phyloP scores from a whole-genome alignment of 257 asterid genomes.

The Capsicum rhomboideum region DNA sequence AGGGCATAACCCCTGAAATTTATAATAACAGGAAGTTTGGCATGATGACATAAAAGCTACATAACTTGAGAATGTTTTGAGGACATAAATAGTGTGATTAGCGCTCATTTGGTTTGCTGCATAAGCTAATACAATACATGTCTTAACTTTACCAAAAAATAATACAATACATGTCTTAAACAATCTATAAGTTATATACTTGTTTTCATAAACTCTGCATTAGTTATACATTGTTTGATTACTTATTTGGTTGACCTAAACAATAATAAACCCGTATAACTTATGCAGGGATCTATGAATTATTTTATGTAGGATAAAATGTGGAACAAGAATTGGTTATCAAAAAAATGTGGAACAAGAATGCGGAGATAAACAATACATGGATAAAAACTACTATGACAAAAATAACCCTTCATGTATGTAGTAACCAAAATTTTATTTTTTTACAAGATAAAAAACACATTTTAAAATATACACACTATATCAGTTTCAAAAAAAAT shows the following conservation, averaged over 20 bases:
- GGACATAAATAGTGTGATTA: background rate
- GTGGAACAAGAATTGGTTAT: no score
- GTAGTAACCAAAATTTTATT: background rate
- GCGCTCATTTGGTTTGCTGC: background rate
- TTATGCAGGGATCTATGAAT: background rate
- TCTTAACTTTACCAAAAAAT: no score
- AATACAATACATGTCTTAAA: background rate
- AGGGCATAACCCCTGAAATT: background rate
- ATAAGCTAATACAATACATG: background rate
- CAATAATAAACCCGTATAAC: background rate
- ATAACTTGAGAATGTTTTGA: background rate
- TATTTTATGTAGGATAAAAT: background rate
- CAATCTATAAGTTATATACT: background rate
- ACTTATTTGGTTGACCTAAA: background rate
- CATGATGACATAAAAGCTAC: background rate
- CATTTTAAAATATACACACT: background rate
- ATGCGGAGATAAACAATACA: background rate
- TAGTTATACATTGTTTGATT: background rate
- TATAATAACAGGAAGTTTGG: background rate
- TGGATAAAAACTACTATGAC: background rate
- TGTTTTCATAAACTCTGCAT: background rate
- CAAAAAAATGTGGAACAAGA: no score
- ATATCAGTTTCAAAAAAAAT: no score
- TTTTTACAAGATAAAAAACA: background rate
- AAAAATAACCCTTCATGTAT: background rate